Conservation (phyloP, 2,329 filamentous ascomycete species). For the Gnomoniopsis sp. region DNA sequence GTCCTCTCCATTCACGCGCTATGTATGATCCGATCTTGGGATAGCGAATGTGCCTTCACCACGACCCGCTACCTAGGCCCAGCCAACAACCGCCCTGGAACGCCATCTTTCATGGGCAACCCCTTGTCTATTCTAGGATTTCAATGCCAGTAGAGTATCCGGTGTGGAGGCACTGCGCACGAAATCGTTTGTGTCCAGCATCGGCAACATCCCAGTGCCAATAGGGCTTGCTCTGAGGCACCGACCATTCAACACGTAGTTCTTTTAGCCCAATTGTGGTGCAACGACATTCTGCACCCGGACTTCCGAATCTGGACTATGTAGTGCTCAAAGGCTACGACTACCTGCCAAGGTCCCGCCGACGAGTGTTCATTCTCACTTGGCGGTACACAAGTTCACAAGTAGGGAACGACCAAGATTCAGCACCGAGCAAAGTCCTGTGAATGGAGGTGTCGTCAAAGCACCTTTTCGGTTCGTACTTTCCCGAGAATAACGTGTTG, state of each 20-base stretch:
- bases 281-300: too few relatives aligned
- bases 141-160: not conserved
- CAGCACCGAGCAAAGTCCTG: too few relatives aligned
- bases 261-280: not conserved
- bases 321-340: too few relatives aligned
- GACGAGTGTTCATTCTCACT: too few relatives aligned
- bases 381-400: too few relatives aligned
- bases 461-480: not conserved
- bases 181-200: not conserved
- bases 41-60: not conserved
- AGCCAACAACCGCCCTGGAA: not conserved
- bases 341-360: too few relatives aligned
- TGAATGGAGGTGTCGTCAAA: not conserved
- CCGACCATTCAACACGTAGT: not conserved
- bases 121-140: not conserved
- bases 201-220: not conserved
- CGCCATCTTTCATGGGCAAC: not conserved
- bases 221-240: not conserved
- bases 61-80: not conserved
- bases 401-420: too few relatives aligned
- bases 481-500: not conserved
- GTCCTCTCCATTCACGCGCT: not conserved
- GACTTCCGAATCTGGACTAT: too few relatives aligned
- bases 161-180: not conserved
- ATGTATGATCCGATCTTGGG: not conserved